These are phyloP conservation scores for Phytophthora cryptogea DNA, from an alignment of 352 stramenopile species.

Conservation along the genomic window DNA sequence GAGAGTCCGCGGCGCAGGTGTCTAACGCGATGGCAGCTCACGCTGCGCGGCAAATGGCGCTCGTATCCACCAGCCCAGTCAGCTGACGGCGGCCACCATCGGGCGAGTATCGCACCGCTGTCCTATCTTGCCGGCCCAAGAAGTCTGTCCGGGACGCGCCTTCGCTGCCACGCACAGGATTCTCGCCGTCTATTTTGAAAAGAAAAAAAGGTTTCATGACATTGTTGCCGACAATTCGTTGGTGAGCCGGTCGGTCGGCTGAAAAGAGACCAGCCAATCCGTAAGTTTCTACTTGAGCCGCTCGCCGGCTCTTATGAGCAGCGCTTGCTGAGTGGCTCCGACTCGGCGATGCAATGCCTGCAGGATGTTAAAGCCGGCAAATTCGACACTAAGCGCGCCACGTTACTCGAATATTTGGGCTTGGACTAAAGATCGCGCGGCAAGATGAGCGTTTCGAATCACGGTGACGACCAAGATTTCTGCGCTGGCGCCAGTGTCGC, in stretches of 20 bases:
- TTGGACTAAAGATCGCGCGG: not conserved
- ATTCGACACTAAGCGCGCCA: not conserved
- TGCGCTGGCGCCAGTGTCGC: conserved; percentile 5
- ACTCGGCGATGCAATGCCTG: not conserved
- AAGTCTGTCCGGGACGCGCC: not conserved
- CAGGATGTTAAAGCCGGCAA: conserved; percentile 1
- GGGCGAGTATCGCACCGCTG: conserved; percentile 2
- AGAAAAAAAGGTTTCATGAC: conserved; percentile 16
- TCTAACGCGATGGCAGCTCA: too few relatives aligned
- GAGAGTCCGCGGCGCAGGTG: too few relatives aligned
- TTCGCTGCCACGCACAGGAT: not conserved
- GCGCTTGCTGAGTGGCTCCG: conserved; percentile 24
- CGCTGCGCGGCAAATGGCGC: too few relatives aligned
- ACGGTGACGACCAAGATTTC: conserved; percentile 10
- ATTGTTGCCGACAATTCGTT: not conserved
- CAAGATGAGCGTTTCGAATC: conserved; percentile 32
- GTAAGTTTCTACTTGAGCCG: conserved; percentile 15
- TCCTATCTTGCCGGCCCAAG: conserved; percentile 1
- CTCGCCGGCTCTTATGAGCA: conserved; percentile 24
- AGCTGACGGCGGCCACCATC: conserved; percentile 17
- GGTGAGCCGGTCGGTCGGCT: not conserved
- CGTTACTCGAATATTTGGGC: not conserved
- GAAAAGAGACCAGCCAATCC: conserved; percentile 16
- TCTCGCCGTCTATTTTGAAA: not conserved
- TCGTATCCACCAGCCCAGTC: conserved; percentile 2